Conservation (phyloP, 2,329 filamentous ascomycete genomes). For the Pyrenophora seminiperda region DNA sequence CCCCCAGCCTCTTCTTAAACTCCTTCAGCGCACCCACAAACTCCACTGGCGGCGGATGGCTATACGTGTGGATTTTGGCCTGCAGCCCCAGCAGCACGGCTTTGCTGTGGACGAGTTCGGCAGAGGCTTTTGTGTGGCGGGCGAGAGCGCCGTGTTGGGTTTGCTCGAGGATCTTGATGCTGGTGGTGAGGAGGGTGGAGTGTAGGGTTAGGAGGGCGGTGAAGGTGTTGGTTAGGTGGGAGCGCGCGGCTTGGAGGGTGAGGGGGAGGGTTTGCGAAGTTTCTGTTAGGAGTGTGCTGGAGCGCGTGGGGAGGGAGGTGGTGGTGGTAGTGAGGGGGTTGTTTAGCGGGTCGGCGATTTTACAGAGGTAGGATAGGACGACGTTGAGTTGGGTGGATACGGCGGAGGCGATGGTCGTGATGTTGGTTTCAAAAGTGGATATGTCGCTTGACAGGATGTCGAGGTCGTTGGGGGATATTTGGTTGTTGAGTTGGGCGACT, state of each 20-base stretch:
- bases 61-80: constrained; percentile 39
- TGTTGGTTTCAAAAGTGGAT: constrained; percentile 48
- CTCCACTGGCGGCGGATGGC: constrained; percentile 33
- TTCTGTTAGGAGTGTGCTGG: constrained; percentile 13
- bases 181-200: constrained; percentile 44
- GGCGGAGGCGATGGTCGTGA: constrained; percentile 40
- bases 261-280: constrained; percentile 27
- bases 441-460: constrained; percentile 49
- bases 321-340: constrained; percentile 17
- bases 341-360: constrained; percentile 34
- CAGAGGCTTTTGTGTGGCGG: constrained; percentile 49
- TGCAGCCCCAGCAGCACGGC: constrained; percentile 52
- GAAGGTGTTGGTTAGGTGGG: constrained; percentile 42
- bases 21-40: constrained; percentile 40
- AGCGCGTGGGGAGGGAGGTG: constrained; percentile 15
- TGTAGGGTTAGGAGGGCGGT: constrained; percentile 45
- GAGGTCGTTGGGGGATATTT: constrained; percentile 44
- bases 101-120: constrained; percentile 51
- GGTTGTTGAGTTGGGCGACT: constrained; percentile 47
- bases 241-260: constrained; percentile 35
- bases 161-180: constrained; percentile 54
- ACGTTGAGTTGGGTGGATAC: constrained; percentile 43
- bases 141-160: constrained; percentile 54
- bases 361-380: constrained; percentile 41
- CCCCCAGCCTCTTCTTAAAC: too few relatives aligned